Evolutionary conservation across 192 early-diverging fungal genomes (phyloP), one percentile per base, ranked within the genome.

Genomic region (Umbelopsis vinacea): DNA sequence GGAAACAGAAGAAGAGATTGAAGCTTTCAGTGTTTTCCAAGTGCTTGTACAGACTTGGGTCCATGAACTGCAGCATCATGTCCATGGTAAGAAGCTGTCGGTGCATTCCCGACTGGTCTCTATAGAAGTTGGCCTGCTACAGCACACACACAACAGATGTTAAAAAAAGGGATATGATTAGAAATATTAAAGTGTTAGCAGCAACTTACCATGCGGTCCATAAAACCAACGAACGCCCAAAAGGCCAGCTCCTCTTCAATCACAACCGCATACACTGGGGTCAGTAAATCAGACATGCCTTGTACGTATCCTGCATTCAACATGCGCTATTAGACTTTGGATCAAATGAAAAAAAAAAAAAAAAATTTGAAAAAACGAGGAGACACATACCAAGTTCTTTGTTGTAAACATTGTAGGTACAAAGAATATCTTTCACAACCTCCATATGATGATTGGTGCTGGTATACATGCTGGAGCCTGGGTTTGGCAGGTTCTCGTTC

Each of bases 1-100:
- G 92, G 86, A 98, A 99, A 80, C 96, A 98, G 79, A 91, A 96
- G 75, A 99, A 99, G 71, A 99, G 85, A 79, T 99, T 97, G 67
- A 89, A 83, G 2, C 93, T 89, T 45, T 98, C 96, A 67, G 87
- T 89, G 40, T 77, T 79, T 57, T 94, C 90, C 55, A 99, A 81
- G 70, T 96, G 95, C 67, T 86, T 83, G 82, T 92, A 93, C 21
- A 99, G 81, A 21, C 74, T 85, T 1, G 95, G 94, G 75, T 97
- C 95, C 73, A 97, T 85, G 43, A 97, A 91, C 77, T 93, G 93
- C 17, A 98, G 82, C 50, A 99, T 76, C 37, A 90, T 82, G 67
- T 93, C 89, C 66, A 99, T 82, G 17, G 90, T 90, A 35, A 87
- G 76, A 8, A 99, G 84, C 81, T 99, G 95, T 15, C 84, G 81